Percentiles rank a stretch among this genome's conserved stretches.
These are phyloP conservation scores for Isatis tinctoria DNA, from an alignment of 345 rosid species.

Conservation along the genomic window DNA sequence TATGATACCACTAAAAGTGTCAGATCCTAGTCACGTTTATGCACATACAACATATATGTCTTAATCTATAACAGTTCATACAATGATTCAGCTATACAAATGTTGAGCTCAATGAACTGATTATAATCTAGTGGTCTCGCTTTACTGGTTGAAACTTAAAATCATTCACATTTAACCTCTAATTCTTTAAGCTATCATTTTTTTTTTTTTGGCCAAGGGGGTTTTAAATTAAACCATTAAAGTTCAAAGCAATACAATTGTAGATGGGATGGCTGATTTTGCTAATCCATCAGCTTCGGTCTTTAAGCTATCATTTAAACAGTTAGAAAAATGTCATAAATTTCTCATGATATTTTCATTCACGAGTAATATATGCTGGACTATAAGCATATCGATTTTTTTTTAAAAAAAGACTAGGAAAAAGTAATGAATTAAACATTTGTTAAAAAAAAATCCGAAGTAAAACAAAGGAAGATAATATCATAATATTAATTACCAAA, in stretches of 20 bases:
- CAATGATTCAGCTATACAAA: background rate
- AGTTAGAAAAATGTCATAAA: too few species aligned
- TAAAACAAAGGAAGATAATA: background rate
- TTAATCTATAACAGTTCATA: background rate
- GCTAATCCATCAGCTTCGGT: too few species aligned
- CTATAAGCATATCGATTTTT: too few species aligned
- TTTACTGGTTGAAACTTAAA: background rate
- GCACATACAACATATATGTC: background rate
- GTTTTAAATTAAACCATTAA: too few species aligned
- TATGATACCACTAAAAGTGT: conserved; percentile 1
- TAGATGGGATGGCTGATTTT: too few species aligned
- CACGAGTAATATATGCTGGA: too few species aligned
- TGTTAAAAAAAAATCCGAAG: background rate
- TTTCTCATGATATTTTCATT: too few species aligned
- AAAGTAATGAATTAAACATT: background rate
- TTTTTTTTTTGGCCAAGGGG: too few species aligned
- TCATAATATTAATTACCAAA: background rate
- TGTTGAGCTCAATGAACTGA: background rate
- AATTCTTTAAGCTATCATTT: too few species aligned
- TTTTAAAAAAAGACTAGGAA: background rate
- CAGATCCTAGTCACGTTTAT: conserved; percentile 29
- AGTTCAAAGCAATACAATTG: too few species aligned
- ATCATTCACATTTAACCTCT: too few species aligned
- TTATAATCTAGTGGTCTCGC: background rate
- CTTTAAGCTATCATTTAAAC: too few species aligned